Base-by-base conservation (phyloP, 768 basidiomycete species). In the Mycena rebaudengoi region DNA sequence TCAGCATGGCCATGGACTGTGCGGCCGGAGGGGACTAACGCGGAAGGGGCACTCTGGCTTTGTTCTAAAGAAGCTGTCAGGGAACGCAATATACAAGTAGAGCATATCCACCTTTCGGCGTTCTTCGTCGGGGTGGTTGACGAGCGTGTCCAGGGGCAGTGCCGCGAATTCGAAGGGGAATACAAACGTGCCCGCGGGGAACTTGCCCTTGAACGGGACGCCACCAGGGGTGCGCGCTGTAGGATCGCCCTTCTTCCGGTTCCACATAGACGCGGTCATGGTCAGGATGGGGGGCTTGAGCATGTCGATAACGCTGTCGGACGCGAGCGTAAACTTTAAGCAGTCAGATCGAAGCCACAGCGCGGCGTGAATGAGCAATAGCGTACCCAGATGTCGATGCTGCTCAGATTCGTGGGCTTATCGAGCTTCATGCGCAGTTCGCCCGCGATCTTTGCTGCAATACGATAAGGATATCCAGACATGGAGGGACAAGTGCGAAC, bases 81-180 rank as follows among this genome's bases (percentile, higher is more conserved):
- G 35, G 13, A 5, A 0, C 16, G 45, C 12, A 20, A 16, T 21
- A 14, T 7, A 29, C 14, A 28, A 20, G 21, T 5, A 32, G 3
- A 1, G 52, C 21, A 6, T 18, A 40, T 21, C 3, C 20, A 62
- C 65, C 61, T 54, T 62, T 6, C 23, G 35, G 2, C 57, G 43
- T 4, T 48, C 45, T 1, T 55, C 51, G 11, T 48, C 56, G 2
- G 65, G 65, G 23, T 67, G 61, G 23, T 54, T 57, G 14, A 67
- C 61, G 1, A 62, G 28, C 16, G 50, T 54, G 37, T 67, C 65
- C 21, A 29, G 11, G 12, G 56, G 61, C 29, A 67, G 51, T 20
- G 43, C 61, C 23, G 61, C 52, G 26, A 67, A 45, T 46, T 67
- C 57, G 46, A 67, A 67, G 0, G 66, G 66, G 18, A 67, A 60